Percentiles rank a stretch among this genome's conserved stretches.
Conservation (phyloP, 148 eudicot genomes). For the Polygonum maritimum region DNA sequence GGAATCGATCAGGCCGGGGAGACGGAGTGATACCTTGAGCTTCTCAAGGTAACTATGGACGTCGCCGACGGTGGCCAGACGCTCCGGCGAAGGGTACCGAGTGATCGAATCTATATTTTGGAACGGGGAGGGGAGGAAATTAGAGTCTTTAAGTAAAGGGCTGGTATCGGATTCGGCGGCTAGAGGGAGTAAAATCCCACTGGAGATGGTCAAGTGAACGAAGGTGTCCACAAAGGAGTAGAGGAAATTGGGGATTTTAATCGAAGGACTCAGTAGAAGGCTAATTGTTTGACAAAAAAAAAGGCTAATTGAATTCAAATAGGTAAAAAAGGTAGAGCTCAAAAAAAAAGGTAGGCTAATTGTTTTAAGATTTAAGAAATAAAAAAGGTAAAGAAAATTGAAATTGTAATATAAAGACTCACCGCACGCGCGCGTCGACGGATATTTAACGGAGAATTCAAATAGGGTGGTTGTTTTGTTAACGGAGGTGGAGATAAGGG, state of each 20-base stretch:
- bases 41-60: conserved; percentile 85
- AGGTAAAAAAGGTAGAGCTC: too few relatives aligned
- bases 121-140: neutral
- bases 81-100: conserved; percentile 39
- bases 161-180: neutral
- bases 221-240: conserved; percentile 71
- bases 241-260: conserved; percentile 38
- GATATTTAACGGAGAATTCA: too few relatives aligned
- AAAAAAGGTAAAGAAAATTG: too few relatives aligned
- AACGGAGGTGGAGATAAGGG: too few relatives aligned
- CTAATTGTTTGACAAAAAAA: too few relatives aligned
- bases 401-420: too few relatives aligned
- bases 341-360: too few relatives aligned
- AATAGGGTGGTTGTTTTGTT: too few relatives aligned
- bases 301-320: too few relatives aligned
- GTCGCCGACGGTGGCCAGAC: conserved; percentile 79
- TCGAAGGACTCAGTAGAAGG: too few relatives aligned
- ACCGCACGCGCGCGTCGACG: too few relatives aligned
- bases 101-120: conserved; percentile 22
- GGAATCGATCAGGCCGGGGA: conserved; percentile 53
- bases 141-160: conserved; percentile 18
- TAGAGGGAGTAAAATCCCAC: conserved; percentile 45
- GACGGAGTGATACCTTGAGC: conserved; percentile 54
- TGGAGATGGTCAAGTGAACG: conserved; percentile 40
- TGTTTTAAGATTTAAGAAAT: too few relatives aligned